phyloP scores from a whole-genome alignment of 495 filamentous ascomycete species.

The Chaetomium tenue region DNA sequence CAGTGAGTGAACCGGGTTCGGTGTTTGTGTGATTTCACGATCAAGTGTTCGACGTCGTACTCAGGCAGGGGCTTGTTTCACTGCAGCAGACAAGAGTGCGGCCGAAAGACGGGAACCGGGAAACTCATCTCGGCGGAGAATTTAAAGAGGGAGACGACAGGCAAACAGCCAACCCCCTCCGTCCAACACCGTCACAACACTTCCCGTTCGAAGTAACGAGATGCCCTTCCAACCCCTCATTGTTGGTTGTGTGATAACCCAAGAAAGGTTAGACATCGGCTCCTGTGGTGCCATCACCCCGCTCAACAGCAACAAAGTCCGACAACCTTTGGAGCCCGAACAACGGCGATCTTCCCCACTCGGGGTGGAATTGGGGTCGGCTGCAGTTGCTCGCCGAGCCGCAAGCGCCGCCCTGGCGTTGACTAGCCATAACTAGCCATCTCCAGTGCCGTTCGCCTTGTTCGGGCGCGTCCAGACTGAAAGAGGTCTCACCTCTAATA shows the following conservation, averaged over 20 bases:
- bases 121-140: background rate
- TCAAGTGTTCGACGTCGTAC: background rate
- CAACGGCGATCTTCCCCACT: slow-evolving; percentile 4
- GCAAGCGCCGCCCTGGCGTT: no score
- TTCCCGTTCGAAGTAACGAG: background rate
- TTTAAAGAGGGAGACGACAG: background rate
- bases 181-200: background rate
- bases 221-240: background rate
- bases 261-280: slow-evolving; percentile 2
- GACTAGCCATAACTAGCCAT: background rate
- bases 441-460: no score
- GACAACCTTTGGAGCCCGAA: background rate
- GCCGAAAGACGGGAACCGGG: background rate
- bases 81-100: background rate
- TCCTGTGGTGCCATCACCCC: slow-evolving; percentile 12
- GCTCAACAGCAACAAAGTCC: background rate
- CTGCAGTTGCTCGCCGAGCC: background rate
- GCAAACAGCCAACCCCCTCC: background rate
- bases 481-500: no score
- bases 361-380: background rate
- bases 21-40: background rate
- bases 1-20: background rate
- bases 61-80: slow-evolving; percentile 4
- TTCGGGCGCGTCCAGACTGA: no score
- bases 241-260: background rate